Percentiles rank a stretch among this genome's conserved stretches.
Conservation (phyloP, 192 early-diverging fungal genomes). For the Linderina pennispora region DNA sequence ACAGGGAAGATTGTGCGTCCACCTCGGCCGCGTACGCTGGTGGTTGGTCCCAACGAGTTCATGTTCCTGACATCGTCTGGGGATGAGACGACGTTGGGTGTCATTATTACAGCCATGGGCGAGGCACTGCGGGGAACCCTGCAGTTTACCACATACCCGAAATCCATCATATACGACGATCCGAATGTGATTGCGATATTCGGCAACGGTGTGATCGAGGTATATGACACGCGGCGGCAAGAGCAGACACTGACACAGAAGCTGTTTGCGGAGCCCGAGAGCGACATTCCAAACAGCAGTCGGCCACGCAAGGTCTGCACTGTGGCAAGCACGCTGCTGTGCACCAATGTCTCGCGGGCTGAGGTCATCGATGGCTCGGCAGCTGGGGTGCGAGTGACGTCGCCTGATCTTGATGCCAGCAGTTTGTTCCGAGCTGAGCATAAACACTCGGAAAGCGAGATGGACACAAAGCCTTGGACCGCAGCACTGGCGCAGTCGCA, state of each 20-base stretch:
- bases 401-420: neutral
- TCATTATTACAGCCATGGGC: constrained; percentile 43
- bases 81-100: constrained; percentile 33
- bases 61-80: constrained; percentile 42
- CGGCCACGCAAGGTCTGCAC: constrained; percentile 13
- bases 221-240: constrained; percentile 28
- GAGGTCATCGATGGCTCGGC: constrained; percentile 16
- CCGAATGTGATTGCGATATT: constrained; percentile 28
- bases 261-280: constrained; percentile 6
- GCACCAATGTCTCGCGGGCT: constrained; percentile 8
- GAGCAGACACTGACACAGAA: constrained; percentile 29
- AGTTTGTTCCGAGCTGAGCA: neutral
- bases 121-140: constrained; percentile 43
- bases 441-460: neutral
- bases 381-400: neutral
- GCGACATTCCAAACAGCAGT: neutral
- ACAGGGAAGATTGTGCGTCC: constrained; percentile 25
- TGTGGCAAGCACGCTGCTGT: constrained; percentile 3
- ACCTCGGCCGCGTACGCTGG: constrained; percentile 40
- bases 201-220: constrained; percentile 19
- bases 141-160: constrained; percentile 41
- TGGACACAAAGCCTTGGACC: constrained; percentile 8
- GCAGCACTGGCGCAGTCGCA: constrained; percentile 2
- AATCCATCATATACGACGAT: constrained; percentile 33
- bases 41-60: constrained; percentile 39